Percentiles rank a stretch among this genome's conserved stretches.
These are phyloP conservation scores for Kazachstania viticola DNA, from an alignment of 805 yeast genomes.

Conservation along the genomic window DNA sequence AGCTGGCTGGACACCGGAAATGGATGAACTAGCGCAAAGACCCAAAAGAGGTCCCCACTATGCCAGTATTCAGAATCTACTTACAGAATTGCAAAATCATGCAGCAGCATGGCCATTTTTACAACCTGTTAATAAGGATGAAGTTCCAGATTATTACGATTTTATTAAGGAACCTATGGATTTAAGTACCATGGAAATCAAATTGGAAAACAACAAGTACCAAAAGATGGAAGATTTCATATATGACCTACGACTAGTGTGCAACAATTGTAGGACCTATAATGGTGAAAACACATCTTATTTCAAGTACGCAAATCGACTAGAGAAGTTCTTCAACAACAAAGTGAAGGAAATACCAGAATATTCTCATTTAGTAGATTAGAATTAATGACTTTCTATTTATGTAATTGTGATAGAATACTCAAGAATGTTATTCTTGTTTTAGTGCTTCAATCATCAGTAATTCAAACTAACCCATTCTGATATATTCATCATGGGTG, in stretches of 20 bases:
- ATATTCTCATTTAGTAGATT: slow-evolving; percentile 70
- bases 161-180: slow-evolving; percentile 98
- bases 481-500: too few species aligned
- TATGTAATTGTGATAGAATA: too few species aligned
- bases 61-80: slow-evolving; percentile 80
- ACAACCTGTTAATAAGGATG: slow-evolving; percentile 83
- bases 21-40: slow-evolving; percentile 91
- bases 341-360: slow-evolving; percentile 88
- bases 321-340: slow-evolving; percentile 76
- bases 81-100: slow-evolving; percentile 83
- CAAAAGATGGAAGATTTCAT: slow-evolving; percentile 84
- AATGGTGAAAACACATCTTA: slow-evolving; percentile 92
- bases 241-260: slow-evolving; percentile 76
- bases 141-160: slow-evolving; percentile 92
- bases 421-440: too few species aligned
- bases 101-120: slow-evolving; percentile 98
- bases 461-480: too few species aligned
- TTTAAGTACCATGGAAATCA: slow-evolving; percentile 86
- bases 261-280: slow-evolving; percentile 84
- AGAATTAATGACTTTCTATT: too few species aligned
- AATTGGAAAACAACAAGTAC: slow-evolving; percentile 84
- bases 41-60: slow-evolving; percentile 93
- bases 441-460: too few species aligned
- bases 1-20: slow-evolving; percentile 96
- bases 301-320: slow-evolving; percentile 85